These are phyloP conservation scores for Bonia amplexicaulis DNA, from an alignment of 176 grass and related monocot genomes.

Conservation along the genomic window DNA sequence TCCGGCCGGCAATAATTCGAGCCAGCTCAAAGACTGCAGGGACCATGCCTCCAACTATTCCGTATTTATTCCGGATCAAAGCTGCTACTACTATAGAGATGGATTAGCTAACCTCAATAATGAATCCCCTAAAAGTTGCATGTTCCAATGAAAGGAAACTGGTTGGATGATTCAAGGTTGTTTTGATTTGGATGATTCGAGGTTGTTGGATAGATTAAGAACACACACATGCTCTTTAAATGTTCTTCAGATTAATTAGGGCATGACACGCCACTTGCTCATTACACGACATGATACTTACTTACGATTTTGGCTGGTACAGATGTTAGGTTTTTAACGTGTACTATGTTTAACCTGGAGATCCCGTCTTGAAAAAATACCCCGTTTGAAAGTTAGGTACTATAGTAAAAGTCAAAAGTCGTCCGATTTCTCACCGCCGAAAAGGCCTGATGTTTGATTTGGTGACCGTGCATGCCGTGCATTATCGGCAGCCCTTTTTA, in stretches of 20 bases:
- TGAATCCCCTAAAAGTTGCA: not conserved
- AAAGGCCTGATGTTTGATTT: not conserved
- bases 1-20: slow-evolving; percentile 17
- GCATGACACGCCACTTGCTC: not conserved
- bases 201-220: not conserved
- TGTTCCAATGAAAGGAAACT: not conserved
- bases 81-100: not conserved
- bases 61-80: not conserved
- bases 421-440: no score
- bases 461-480: not conserved
- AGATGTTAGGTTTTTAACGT: no score
- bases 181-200: not conserved
- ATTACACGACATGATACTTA: not conserved
- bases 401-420: no score
- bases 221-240: not conserved
- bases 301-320: no score
- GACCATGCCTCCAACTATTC: slow-evolving; percentile 13
- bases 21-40: slow-evolving; percentile 4
- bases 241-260: not conserved
- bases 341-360: no score
- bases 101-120: not conserved
- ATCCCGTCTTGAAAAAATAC: no score
- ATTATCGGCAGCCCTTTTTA: not conserved
- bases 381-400: no score
- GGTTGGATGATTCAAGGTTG: not conserved